phyloP scores from a whole-genome alignment of 306 rosid species.

The Vigna unguiculata region DNA sequence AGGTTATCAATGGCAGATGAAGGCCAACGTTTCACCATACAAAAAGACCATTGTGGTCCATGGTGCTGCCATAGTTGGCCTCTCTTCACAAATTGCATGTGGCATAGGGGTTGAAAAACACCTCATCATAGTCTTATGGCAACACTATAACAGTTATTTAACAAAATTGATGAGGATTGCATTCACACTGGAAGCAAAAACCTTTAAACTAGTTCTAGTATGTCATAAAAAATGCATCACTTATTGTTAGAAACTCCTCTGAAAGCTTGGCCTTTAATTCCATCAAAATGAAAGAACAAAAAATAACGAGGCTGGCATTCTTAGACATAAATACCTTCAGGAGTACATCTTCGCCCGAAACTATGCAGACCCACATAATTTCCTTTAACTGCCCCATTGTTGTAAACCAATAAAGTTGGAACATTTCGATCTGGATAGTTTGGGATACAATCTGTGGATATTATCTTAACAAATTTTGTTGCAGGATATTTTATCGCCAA shows the following conservation, averaged over 20 bases:
- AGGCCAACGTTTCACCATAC: background rate
- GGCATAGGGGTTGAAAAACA: background rate
- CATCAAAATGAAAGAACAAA: conserved; percentile 16
- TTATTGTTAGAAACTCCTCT: background rate
- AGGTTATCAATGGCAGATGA: background rate
- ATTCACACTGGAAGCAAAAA: background rate
- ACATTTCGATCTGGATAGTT: conserved; percentile 89
- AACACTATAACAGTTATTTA: background rate
- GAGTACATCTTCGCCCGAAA: conserved; percentile 91
- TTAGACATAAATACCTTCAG: conserved; percentile 74
- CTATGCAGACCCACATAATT: conserved; percentile 78
- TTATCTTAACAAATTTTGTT: conserved; percentile 92
- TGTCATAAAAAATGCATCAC: background rate
- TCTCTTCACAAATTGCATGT: background rate
- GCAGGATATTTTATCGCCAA: conserved; percentile 81
- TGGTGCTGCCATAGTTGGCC: background rate
- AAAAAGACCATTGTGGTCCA: background rate
- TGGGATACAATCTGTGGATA: conserved; percentile 96
- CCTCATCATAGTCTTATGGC: background rate
- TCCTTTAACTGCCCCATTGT: conserved; percentile 92
- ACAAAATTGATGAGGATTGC: background rate
- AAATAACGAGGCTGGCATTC: background rate
- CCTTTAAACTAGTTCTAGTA: background rate
- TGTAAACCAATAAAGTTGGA: conserved; percentile 89
- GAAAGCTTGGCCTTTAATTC: background rate